Evolutionary conservation across 129 eudicot species (phyloP).

Genomic region (Flaveria sonorensis): DNA sequence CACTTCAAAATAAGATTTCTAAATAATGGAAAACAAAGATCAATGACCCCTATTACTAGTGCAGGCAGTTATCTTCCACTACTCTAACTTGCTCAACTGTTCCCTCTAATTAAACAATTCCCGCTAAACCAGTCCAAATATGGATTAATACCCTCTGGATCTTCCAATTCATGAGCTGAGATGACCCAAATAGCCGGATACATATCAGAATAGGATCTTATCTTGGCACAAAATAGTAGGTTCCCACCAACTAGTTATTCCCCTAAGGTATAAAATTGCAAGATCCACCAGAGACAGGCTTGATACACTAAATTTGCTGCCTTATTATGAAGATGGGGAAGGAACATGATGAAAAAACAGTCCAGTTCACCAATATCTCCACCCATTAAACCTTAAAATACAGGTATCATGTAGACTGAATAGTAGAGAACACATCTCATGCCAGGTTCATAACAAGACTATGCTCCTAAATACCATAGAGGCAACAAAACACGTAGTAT

Average conservation of each 20-base stretch:
- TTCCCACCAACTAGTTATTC: neutral
- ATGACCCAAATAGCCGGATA: too few species aligned
- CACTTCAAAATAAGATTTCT: too few species aligned
- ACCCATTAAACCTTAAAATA: neutral
- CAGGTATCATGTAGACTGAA: neutral
- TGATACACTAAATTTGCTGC: slow-evolving; percentile 2
- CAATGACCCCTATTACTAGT: too few species aligned
- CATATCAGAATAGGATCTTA: neutral
- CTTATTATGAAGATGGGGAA: neutral
- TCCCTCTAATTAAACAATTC: too few species aligned
- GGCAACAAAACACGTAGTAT: neutral
- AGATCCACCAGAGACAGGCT: neutral
- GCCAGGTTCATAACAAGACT: slow-evolving; percentile 11
- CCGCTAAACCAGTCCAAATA: too few species aligned
- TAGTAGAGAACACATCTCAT: neutral
- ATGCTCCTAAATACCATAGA: neutral
- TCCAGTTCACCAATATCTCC: neutral
- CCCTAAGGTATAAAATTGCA: neutral
- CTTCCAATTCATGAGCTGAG: too few species aligned
- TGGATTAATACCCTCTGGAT: too few species aligned
- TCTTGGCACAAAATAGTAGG: slow-evolving; percentile 2
- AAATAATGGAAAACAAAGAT: too few species aligned
- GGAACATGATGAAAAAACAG: neutral
- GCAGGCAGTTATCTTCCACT: too few species aligned
- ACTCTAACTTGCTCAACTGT: too few species aligned